Conservation (phyloP, 108 stramenopile genomes). For the Cylindrotheca fusiformis region DNA sequence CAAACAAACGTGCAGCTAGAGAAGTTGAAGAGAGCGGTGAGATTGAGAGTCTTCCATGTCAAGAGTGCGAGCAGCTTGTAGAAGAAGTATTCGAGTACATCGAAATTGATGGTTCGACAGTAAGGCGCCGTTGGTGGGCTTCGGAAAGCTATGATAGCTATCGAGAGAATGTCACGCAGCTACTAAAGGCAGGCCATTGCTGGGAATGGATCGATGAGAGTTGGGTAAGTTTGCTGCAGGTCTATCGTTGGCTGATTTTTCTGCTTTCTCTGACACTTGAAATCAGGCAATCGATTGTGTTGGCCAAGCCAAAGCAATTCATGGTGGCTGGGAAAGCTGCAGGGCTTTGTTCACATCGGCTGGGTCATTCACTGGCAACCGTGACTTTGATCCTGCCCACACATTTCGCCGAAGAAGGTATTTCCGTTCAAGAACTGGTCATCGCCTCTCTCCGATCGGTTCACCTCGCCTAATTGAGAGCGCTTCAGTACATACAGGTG, state of each 20-base stretch:
- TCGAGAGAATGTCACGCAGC: constrained; percentile 29
- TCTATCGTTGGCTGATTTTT: no score
- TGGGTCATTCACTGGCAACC: constrained; percentile 39
- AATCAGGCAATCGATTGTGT: constrained; percentile 43
- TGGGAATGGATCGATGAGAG: constrained; percentile 52
- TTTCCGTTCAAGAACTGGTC: constrained; percentile 39
- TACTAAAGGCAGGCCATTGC: constrained; percentile 11
- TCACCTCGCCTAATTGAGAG: no score
- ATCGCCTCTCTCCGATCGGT: not conserved
- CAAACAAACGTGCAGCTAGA: constrained; percentile 19
- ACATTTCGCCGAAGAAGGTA: constrained; percentile 58
- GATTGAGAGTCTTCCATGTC: constrained; percentile 46
- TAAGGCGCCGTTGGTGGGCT: constrained; percentile 70
- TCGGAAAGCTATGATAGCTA: constrained; percentile 41
- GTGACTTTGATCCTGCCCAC: constrained; percentile 48
- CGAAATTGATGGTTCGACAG: constrained; percentile 41
- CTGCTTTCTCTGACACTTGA: no score
- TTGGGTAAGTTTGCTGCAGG: constrained; percentile 44
- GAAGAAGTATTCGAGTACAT: constrained; percentile 76
- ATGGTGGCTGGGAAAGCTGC: constrained; percentile 70
- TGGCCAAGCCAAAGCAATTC: constrained; percentile 36
- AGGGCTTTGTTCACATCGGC: constrained; percentile 31
- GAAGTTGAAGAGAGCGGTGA: constrained; percentile 19
- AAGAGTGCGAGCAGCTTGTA: constrained; percentile 30
- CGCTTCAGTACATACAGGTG: not conserved